Conservation (phyloP, 1,139 yeast genomes). For the Maudiozyma humilis region DNA sequence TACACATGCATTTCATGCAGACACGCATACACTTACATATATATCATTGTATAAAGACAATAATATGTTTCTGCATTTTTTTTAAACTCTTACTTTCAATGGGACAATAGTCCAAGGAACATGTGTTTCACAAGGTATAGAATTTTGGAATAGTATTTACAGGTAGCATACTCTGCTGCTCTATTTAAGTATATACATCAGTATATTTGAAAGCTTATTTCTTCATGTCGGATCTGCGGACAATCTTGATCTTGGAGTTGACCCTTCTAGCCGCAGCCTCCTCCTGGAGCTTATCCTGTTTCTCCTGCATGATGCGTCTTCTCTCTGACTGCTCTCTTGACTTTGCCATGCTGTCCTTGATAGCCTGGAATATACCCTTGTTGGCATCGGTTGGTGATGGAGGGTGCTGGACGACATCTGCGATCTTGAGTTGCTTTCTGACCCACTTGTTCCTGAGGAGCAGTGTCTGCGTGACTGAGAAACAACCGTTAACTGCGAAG, state of each 20-base stretch:
- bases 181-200: background rate
- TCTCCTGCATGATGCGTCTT: conserved; percentile 31
- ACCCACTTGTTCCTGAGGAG: conserved; percentile 51
- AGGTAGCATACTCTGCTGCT: conserved; percentile 1
- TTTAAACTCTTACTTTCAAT: too few relatives aligned
- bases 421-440: conserved; percentile 53
- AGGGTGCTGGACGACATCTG: conserved; percentile 52
- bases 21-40: background rate
- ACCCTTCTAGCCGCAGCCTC: conserved; percentile 29
- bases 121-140: too few relatives aligned
- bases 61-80: background rate
- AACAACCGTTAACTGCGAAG: conserved; percentile 71
- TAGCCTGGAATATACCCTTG: conserved; percentile 42
- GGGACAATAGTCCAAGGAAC: too few relatives aligned
- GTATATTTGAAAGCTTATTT: conserved; percentile 10
- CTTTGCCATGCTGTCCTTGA: conserved; percentile 53
- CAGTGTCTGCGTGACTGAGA: conserved; percentile 64
- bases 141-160: conserved; percentile 4
- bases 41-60: background rate
- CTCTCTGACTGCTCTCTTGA: conserved; percentile 47
- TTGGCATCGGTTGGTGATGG: conserved; percentile 37
- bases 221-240: conserved; percentile 28
- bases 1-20: too few relatives aligned
- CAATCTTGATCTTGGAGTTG: conserved; percentile 32
- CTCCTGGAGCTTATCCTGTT: conserved; percentile 29